Conservation (phyloP, 2,329 filamentous ascomycete genomes). For the Phaeophleospora eucalypticola region DNA sequence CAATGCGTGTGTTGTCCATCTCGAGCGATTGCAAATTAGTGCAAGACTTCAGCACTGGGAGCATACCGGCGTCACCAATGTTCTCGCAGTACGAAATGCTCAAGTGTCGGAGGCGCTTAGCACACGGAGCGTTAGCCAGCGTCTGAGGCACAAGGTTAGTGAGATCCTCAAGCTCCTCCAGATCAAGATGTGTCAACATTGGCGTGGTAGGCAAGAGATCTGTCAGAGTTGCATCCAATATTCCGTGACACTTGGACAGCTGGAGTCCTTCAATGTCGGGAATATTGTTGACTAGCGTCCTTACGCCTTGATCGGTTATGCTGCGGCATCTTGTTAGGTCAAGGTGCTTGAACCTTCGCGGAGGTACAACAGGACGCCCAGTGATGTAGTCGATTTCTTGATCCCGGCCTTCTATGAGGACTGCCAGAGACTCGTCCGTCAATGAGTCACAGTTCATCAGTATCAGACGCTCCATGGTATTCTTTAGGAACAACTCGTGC, state of each 20-base stretch:
- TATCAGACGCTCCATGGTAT: slow-evolving; percentile 76
- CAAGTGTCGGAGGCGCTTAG: slow-evolving; percentile 67
- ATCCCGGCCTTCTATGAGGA: slow-evolving; percentile 70
- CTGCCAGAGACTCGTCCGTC: slow-evolving; percentile 67
- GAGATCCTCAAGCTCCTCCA: slow-evolving; percentile 77
- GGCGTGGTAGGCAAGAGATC: slow-evolving; percentile 71
- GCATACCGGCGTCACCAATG: slow-evolving; percentile 76
- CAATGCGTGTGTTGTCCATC: slow-evolving; percentile 90
- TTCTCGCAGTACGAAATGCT: slow-evolving; percentile 88
- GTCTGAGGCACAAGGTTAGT: slow-evolving; percentile 72
- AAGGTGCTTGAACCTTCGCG: slow-evolving; percentile 74
- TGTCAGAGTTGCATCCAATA: slow-evolving; percentile 70
- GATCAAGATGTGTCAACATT: slow-evolving; percentile 75
- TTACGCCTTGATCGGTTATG: slow-evolving; percentile 70
- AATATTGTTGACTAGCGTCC: slow-evolving; percentile 66
- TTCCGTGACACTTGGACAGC: slow-evolving; percentile 68
- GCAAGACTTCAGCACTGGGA: slow-evolving; percentile 75
- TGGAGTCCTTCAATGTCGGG: slow-evolving; percentile 79
- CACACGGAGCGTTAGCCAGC: slow-evolving; percentile 73
- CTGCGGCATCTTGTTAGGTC: slow-evolving; percentile 75
- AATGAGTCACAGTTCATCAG: slow-evolving; percentile 76
- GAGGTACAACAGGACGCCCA: slow-evolving; percentile 68
- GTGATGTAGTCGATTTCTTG: slow-evolving; percentile 79
- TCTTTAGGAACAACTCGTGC: slow-evolving; percentile 69
- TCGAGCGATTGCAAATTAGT: slow-evolving; percentile 66